Conservation (phyloP, 1,139 yeast genomes). For the Candida buenavistaensis region DNA sequence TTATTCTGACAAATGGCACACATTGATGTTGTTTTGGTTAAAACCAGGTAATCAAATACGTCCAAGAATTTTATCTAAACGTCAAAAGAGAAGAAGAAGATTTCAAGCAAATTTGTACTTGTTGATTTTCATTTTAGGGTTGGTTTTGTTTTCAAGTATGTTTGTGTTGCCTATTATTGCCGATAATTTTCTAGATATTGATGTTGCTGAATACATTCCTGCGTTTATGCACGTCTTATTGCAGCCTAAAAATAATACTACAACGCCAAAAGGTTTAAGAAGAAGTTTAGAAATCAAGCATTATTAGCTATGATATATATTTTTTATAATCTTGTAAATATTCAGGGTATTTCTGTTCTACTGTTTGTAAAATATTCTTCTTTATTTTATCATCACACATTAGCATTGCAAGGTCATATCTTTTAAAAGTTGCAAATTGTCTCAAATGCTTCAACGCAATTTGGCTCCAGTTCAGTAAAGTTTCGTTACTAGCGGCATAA, state of each 20-base stretch:
- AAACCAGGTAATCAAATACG: slow-evolving; percentile 57
- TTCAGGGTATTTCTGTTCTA: slow-evolving; percentile 10
- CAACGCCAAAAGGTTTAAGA: slow-evolving; percentile 39
- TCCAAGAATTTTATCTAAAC: slow-evolving; percentile 37
- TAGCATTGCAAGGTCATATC: slow-evolving; percentile 25
- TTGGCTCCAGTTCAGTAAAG: slow-evolving; percentile 19
- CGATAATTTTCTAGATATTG: slow-evolving; percentile 31
- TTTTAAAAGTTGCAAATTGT: slow-evolving; percentile 22
- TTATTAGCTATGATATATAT: slow-evolving; percentile 10
- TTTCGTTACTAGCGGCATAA: slow-evolving; percentile 17
- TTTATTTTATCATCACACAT: slow-evolving; percentile 12
- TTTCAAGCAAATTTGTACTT: slow-evolving; percentile 33
- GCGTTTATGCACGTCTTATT: slow-evolving; percentile 29
- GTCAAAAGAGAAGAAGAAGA: slow-evolving; percentile 29
- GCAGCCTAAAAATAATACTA: slow-evolving; percentile 39
- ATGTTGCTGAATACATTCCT: slow-evolving; percentile 40
- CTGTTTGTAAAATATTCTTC: slow-evolving; percentile 13
- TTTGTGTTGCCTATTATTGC: slow-evolving; percentile 44
- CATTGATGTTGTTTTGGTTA: slow-evolving; percentile 79
- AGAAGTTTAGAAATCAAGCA: slow-evolving; percentile 17
- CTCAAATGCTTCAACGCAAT: slow-evolving; percentile 19
- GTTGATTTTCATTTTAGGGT: slow-evolving; percentile 39
- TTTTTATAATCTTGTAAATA: slow-evolving; percentile 7
- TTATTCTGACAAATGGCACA: slow-evolving; percentile 71
- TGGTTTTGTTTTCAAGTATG: slow-evolving; percentile 34